Base-by-base conservation (phyloP, 2,329 filamentous ascomycete genomes). In the Acrocalymma vagum region DNA sequence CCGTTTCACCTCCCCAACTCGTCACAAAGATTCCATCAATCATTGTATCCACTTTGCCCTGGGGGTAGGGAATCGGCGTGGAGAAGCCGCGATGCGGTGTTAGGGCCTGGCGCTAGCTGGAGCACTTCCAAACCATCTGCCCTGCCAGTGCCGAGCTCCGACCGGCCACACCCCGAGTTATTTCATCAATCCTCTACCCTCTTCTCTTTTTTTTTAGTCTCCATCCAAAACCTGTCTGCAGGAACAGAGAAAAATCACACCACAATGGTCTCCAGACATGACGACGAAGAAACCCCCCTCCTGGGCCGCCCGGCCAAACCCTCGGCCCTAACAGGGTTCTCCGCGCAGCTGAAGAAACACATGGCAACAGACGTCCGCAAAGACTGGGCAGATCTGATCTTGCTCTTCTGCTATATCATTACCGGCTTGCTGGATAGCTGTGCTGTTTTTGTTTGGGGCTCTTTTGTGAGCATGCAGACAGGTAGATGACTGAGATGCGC, bases 391-490 rank as follows among this genome's bases (percentile, higher is more conserved):
- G 88, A 93, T 59, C 49, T 88, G 1, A 73, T 90, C 14, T 76
- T 93, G 25, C 73, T 93, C 4, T 72, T 82, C 18, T 90, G 86
- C 70, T 92, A 91, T 64, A 72, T 88, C 50, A 86, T 91, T 62
- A 92, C 88, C 0, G 88, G 88, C 4, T 74, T 93, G 9, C 78
- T 90, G 6, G 88, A 93, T 69, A 89, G 86, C 69, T 84, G 86
- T 3, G 84, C 87, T 3, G 86, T 88, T 30, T 86, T 84, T 42
- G 86, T 87, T 27, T 92, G 87, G 85, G 86, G 87, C 9, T 85
- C 85, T 3, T 93, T 93, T 56, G 87, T 90, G 26, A 88, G 85
- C 57, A 92, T 92, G 88, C 88, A 92, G 63, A 92, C 88, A 21
- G 87, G 87, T 82, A 59, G 50, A 74, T 69, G 30, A 51, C 30